Evolutionary conservation across 192 early-diverging fungal genomes (phyloP).

Genomic region (Backusella liffmaniae): DNA sequence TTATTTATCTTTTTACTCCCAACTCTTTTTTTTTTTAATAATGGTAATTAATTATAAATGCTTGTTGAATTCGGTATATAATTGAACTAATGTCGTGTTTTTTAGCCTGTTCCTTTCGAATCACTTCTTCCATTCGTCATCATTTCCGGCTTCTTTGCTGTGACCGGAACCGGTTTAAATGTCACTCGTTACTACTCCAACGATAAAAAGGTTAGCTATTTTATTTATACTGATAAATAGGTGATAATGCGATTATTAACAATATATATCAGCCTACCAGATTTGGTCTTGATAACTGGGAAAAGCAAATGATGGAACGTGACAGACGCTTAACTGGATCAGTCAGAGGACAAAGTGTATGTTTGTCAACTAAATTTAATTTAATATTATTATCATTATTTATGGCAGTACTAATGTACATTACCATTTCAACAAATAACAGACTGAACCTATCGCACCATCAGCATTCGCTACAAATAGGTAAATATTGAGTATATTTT

Average conservation of each 20-base stretch:
- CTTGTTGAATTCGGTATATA: background rate
- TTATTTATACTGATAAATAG: background rate
- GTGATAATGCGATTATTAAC: background rate
- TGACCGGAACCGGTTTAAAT: constrained; percentile 57
- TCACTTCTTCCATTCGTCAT: constrained; percentile 73
- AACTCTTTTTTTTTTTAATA: constrained; percentile 10
- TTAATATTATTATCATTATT: background rate
- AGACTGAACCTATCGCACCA: constrained; percentile 52
- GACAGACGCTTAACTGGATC: constrained; percentile 74
- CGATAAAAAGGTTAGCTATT: constrained; percentile 58
- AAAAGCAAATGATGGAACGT: constrained; percentile 77
- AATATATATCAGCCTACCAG: constrained; percentile 49
- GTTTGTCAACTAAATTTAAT: background rate
- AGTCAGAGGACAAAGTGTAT: constrained; percentile 61
- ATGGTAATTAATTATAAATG: background rate
- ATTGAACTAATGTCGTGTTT: background rate
- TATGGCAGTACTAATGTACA: background rate
- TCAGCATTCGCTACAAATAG: constrained; percentile 62
- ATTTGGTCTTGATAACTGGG: constrained; percentile 72
- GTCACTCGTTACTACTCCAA: constrained; percentile 58
- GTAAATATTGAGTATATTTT: constrained; percentile 10
- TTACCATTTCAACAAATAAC: background rate
- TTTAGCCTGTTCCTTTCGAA: constrained; percentile 78
- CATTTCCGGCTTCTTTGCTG: constrained; percentile 65
- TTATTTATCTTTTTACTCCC: constrained; percentile 17